Evolutionary conservation across 805 yeast species (phyloP).

Genomic region (Candida jianshihensis): DNA sequence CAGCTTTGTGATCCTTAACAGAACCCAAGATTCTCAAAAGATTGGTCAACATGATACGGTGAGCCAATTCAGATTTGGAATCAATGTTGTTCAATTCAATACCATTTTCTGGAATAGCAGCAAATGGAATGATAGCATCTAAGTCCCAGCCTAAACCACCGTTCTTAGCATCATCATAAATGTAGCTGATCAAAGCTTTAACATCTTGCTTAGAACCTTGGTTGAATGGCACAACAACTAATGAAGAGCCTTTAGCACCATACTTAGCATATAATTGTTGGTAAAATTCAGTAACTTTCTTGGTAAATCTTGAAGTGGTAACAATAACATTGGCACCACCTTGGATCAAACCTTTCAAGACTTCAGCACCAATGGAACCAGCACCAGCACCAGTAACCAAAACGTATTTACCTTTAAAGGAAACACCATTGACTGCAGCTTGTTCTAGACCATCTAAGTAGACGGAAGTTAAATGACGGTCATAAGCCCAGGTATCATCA

Average conservation of each 20-base stretch:
- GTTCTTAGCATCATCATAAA: constrained; percentile 74
- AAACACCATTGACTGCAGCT: constrained; percentile 91
- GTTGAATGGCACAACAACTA: constrained; percentile 97
- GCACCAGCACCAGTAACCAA: constrained; percentile 98
- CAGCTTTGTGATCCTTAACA: constrained; percentile 76
- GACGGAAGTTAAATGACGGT: constrained; percentile 63
- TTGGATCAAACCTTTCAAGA: constrained; percentile 85
- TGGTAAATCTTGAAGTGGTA: constrained; percentile 92
- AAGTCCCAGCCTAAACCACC: constrained; percentile 98
- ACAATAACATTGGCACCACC: constrained; percentile 98
- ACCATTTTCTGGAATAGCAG: constrained; percentile 99
- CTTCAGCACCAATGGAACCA: constrained; percentile 97
- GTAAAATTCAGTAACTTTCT: constrained; percentile 90
- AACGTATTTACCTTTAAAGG: constrained; percentile 83
- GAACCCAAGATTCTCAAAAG: constrained; percentile 86
- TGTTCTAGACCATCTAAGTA: constrained; percentile 88
- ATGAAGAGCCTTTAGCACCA: constrained; percentile 88
- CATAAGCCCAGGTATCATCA: constrained; percentile 78
- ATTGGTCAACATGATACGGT: constrained; percentile 97
- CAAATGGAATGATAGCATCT: constrained; percentile 94
- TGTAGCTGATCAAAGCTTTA: constrained; percentile 74
- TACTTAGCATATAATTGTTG: constrained; percentile 87
- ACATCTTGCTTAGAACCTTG: constrained; percentile 96
- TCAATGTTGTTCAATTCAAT: constrained; percentile 89
- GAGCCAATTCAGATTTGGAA: constrained; percentile 95